Evolutionary conservation across 78 protist genomes (phyloP).

Genomic region (Tieghemostelium lacteum): DNA sequence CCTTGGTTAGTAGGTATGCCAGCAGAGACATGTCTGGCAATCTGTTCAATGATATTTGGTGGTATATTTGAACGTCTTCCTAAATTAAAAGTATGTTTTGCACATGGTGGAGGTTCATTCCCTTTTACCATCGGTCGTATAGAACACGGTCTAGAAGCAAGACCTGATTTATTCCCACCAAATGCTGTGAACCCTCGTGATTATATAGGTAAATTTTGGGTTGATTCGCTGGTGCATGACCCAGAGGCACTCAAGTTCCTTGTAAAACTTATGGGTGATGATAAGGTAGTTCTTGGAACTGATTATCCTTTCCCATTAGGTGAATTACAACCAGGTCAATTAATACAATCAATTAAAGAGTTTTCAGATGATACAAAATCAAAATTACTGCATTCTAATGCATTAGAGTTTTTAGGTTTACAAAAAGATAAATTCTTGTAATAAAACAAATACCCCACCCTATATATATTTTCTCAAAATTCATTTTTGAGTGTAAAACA

Average conservation of each 20-base stretch:
- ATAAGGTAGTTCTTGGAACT: conserved; percentile 83
- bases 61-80: conserved; percentile 93
- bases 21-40: conserved; percentile 93
- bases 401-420: conserved; percentile 72
- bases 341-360: conserved; percentile 67
- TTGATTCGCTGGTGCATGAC: conserved; percentile 94
- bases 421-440: too few species aligned
- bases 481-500: too few species aligned
- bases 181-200: conserved; percentile 69
- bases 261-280: conserved; percentile 86
- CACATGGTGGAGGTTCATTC: conserved; percentile 97
- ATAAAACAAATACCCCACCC: too few species aligned
- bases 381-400: conserved; percentile 57
- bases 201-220: conserved; percentile 87
- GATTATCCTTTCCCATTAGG: conserved; percentile 95
- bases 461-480: too few species aligned
- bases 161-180: conserved; percentile 95
- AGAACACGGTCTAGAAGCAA: conserved; percentile 91
- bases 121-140: conserved; percentile 91
- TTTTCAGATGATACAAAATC: conserved; percentile 26
- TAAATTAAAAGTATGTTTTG: conserved; percentile 88
- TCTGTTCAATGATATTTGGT: conserved; percentile 91
- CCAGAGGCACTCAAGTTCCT: conserved; percentile 78
- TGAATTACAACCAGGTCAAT: conserved; percentile 89
- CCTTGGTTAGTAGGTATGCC: conserved; percentile 97